Evolutionary conservation across 176 grass and related monocot species (phyloP), one percentile per base, ranked within the genome.

Genomic region (Paspalum vaginatum): DNA sequence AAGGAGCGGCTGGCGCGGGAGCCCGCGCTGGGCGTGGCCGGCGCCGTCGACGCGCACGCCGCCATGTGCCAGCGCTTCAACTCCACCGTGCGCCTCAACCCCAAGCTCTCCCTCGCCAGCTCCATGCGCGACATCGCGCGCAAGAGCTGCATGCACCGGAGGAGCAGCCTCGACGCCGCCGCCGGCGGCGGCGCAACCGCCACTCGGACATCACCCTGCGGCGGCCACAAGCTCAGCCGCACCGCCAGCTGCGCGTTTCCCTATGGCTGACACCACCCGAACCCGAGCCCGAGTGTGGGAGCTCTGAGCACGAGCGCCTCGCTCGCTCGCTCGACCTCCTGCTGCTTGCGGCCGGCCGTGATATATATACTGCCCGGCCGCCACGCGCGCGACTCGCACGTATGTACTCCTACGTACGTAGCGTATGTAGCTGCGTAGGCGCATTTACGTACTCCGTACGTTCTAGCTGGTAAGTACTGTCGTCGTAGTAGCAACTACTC

Each of bases 101-200:
- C 94, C 71, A 93, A 91, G 79, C 89, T 97, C 0, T 93, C 89
- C 44, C 89, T 94, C 43, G 94, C 91, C 20, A 91, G 81, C 77
- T 84, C 94, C 72, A 97, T 97, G 91, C 89, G 85, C 73, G 91
- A 97, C 89, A 93, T 91, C 59, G 94, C 94, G 7, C 88, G 89
- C 80, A 97, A 97, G 85, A 87, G 94, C 86, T 52, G 70, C 53
- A 57, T 78, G 67, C 38, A 64, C 72, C 89, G 94, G 5, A 42
- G 77, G 49, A 39, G 37, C 65, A 59, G 49, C 72, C 51, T 57
- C 47, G 22, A 49, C 57, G 83, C 72, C 64, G 71, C 66, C 22
- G 1, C 13, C 40, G 32, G 42, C 42, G 70, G 3, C 45, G 54
- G 37, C 58, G 80, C 12, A 24, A 4, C 68, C 5, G 61, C 63